phyloP scores from a whole-genome alignment of 2,329 filamentous ascomycete species.

The Acarospora socialis region DNA sequence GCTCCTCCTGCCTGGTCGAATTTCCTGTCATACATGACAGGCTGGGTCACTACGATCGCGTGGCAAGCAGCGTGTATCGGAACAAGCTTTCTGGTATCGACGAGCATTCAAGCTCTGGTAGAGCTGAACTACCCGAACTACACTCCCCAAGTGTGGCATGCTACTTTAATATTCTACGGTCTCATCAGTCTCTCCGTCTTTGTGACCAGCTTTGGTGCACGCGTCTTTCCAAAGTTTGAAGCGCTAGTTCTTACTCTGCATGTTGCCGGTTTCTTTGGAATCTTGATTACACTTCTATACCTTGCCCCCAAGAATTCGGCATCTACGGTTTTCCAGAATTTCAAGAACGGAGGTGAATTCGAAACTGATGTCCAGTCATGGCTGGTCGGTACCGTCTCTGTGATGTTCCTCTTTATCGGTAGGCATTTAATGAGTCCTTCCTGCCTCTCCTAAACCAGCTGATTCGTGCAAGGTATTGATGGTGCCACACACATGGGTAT shows the following conservation, averaged over 20 bases:
- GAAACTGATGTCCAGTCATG: slow-evolving; percentile 30
- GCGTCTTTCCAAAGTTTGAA: slow-evolving; percentile 19
- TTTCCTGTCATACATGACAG: too few species aligned
- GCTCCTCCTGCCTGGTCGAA: too few species aligned
- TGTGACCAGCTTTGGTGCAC: slow-evolving; percentile 22
- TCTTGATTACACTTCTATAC: slow-evolving; percentile 24
- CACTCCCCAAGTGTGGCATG: slow-evolving; percentile 25
- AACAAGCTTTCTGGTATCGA: too few species aligned
- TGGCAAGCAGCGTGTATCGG: too few species aligned
- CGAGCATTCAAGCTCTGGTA: slow-evolving; percentile 24
- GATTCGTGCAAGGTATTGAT: too few species aligned
- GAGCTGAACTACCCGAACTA: slow-evolving; percentile 25
- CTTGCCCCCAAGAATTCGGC: slow-evolving; percentile 21
- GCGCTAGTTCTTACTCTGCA: slow-evolving; percentile 19
- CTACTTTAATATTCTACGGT: slow-evolving; percentile 25
- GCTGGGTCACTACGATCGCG: too few species aligned
- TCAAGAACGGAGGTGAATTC: slow-evolving; percentile 34
- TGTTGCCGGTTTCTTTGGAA: slow-evolving; percentile 25
- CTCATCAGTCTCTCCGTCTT: slow-evolving; percentile 21
- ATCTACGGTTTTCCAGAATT: slow-evolving; percentile 30
- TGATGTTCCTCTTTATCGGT: slow-evolving; percentile 20
- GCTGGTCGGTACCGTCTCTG: slow-evolving; percentile 26
- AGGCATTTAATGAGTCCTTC: too few species aligned
- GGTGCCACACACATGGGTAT: too few species aligned
- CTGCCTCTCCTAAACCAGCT: too few species aligned